These are phyloP conservation scores for Pseudocercospora fuligena DNA, from an alignment of 2,329 filamentous ascomycete species.

Conservation along the genomic window DNA sequence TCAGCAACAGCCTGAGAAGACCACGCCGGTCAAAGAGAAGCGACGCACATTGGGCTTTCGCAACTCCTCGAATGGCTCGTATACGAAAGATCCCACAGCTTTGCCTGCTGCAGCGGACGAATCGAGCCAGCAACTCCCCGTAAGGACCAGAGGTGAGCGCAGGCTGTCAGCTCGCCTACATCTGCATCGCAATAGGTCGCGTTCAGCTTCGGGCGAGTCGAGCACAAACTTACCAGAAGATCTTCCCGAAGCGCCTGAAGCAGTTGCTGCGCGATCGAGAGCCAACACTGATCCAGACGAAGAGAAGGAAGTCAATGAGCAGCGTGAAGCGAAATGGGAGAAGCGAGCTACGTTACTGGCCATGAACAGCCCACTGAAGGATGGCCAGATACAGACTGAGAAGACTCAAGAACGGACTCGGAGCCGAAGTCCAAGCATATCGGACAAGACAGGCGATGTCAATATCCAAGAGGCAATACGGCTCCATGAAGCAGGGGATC, in stretches of 20 bases:
- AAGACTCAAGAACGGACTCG: slow-evolving; percentile 12
- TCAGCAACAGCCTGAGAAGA: slow-evolving; percentile 14
- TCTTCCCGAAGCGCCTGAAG: slow-evolving; percentile 81
- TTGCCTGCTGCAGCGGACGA: slow-evolving; percentile 18
- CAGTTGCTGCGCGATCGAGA: slow-evolving; percentile 43
- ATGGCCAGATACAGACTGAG: slow-evolving; percentile 35
- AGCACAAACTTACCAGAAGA: slow-evolving; percentile 78
- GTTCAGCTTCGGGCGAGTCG: slow-evolving; percentile 59
- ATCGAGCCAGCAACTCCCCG: slow-evolving; percentile 27
- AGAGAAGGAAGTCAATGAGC: slow-evolving; percentile 48
- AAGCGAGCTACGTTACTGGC: slow-evolving; percentile 89
- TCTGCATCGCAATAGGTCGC: slow-evolving; percentile 58
- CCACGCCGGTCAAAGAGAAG: slow-evolving; percentile 21
- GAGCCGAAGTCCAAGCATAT: slow-evolving; percentile 44
- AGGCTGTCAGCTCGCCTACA: slow-evolving; percentile 73
- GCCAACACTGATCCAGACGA: slow-evolving; percentile 34
- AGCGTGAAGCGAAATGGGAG: slow-evolving; percentile 82
- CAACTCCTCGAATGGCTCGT: slow-evolving; percentile 39
- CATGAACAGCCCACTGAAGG: slow-evolving; percentile 52
- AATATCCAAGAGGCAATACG: slow-evolving; percentile 96
- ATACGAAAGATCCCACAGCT: slow-evolving; percentile 30
- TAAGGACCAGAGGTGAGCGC: slow-evolving; percentile 42
- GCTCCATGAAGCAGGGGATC: slow-evolving; percentile 82
- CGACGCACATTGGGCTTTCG: slow-evolving; percentile 43
- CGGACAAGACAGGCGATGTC: slow-evolving; percentile 47